Percentiles rank a stretch among this genome's conserved stretches.
Evolutionary conservation across 2,329 filamentous ascomycete genomes (phyloP).

Genomic region (Aspergillus bombycis): DNA sequence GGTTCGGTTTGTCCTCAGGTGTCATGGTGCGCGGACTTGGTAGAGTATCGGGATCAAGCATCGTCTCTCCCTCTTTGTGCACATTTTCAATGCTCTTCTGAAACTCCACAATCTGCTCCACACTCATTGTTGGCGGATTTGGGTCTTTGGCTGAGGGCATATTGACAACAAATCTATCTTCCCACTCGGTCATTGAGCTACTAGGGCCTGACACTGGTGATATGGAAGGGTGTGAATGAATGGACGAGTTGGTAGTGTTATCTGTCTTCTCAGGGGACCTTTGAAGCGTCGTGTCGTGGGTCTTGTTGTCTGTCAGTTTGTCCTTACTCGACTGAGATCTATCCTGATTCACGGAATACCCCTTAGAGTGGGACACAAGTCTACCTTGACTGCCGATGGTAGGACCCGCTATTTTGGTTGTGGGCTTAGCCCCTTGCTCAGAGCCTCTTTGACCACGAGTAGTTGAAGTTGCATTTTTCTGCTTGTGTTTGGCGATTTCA

Average conservation of each 20-base stretch:
- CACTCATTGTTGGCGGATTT: constrained; percentile 44
- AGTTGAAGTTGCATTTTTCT: constrained; percentile 16
- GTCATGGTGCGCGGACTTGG: constrained; percentile 36
- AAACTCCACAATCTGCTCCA: constrained; percentile 43
- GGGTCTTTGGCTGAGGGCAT: constrained; percentile 49
- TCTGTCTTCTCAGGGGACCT: constrained; percentile 23
- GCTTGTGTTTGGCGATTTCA: constrained; percentile 24
- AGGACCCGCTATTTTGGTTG: constrained; percentile 43
- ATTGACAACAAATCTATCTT: constrained; percentile 47
- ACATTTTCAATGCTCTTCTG: constrained; percentile 41
- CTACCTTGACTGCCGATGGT: constrained; percentile 28
- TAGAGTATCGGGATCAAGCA: constrained; percentile 35
- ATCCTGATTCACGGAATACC: constrained; percentile 17
- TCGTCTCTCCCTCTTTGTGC: constrained; percentile 32
- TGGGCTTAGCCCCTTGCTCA: constrained; percentile 36
- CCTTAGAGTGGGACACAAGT: constrained; percentile 22
- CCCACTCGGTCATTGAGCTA: constrained; percentile 38
- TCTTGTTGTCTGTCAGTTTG: constrained; percentile 38
- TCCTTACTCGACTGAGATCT: constrained; percentile 41
- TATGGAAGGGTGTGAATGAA: constrained; percentile 31
- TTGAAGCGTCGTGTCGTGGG: constrained; percentile 26
- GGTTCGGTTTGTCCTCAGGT: constrained; percentile 34
- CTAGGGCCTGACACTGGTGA: constrained; percentile 36
- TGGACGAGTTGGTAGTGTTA: constrained; percentile 28
- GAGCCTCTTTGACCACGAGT: constrained; percentile 10